These are phyloP conservation scores for Epithemia pelagica DNA, from an alignment of 108 stramenopile genomes.

Conservation along the genomic window DNA sequence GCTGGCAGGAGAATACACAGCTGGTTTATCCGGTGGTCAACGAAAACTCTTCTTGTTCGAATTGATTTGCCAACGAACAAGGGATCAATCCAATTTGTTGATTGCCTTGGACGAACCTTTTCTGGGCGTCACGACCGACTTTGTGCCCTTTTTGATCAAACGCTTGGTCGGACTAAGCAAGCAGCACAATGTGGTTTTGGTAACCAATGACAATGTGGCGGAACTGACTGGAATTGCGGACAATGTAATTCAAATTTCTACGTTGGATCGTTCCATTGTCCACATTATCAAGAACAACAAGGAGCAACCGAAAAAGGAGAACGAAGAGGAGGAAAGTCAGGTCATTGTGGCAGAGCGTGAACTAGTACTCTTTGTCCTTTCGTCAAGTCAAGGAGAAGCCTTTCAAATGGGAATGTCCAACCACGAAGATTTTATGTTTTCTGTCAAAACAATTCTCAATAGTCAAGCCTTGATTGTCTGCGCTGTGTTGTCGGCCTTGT, in stretches of 20 bases:
- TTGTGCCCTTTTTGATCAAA: slow-evolving; percentile 53
- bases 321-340: no score
- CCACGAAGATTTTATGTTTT: slow-evolving; percentile 50
- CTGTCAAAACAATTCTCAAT: slow-evolving; percentile 37
- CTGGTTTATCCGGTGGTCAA: slow-evolving; percentile 55
- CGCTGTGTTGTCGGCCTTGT: slow-evolving; percentile 27
- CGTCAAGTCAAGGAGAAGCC: slow-evolving; percentile 40
- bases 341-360: no score
- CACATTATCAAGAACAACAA: slow-evolving; percentile 35
- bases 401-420: slow-evolving; percentile 16
- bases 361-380: no score
- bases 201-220: slow-evolving; percentile 67
- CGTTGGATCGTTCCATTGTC: slow-evolving; percentile 52
- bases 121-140: slow-evolving; percentile 64
- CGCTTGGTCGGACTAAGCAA: slow-evolving; percentile 45
- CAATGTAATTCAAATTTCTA: slow-evolving; percentile 50
- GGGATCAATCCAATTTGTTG: slow-evolving; percentile 43
- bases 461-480: slow-evolving; percentile 33
- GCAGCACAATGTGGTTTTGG: slow-evolving; percentile 53
- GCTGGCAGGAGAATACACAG: slow-evolving; percentile 55
- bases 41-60: slow-evolving; percentile 53
- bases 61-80: no score
- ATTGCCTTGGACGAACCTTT: slow-evolving; percentile 62
- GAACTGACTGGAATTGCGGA: slow-evolving; percentile 47
- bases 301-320: slow-evolving; percentile 37